These are phyloP conservation scores for Gossypium davidsonii DNA, from an alignment of 441 rosid genomes.

Conservation along the genomic window DNA sequence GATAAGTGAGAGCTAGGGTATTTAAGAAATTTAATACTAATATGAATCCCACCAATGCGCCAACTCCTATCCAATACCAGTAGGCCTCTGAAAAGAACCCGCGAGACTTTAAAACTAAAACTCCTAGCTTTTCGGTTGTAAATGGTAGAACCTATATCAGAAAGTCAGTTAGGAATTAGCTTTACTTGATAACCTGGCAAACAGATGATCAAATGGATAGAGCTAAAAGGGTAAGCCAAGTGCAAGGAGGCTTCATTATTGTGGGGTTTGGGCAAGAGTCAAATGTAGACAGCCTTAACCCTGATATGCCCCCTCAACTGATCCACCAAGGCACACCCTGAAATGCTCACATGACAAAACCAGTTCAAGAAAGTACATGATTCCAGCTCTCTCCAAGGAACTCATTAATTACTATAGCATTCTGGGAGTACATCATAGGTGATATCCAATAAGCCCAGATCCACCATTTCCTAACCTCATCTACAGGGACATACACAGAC, in stretches of 20 bases:
- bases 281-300: slow-evolving; percentile 7
- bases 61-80: slow-evolving; percentile 55
- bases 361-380: slow-evolving; percentile 30
- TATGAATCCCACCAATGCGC: slow-evolving; percentile 29
- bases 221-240: neutral
- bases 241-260: neutral
- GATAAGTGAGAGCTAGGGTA: slow-evolving; percentile 34
- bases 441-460: slow-evolving; percentile 73
- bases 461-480: slow-evolving; percentile 56
- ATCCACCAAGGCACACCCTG: neutral
- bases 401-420: slow-evolving; percentile 56
- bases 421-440: slow-evolving; percentile 72
- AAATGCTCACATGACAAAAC: neutral
- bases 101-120: slow-evolving; percentile 32
- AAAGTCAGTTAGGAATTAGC: neutral
- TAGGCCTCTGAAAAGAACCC: slow-evolving; percentile 32
- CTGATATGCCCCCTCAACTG: neutral
- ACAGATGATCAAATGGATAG: neutral
- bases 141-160: slow-evolving; percentile 3
- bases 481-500: slow-evolving; percentile 20
- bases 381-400: slow-evolving; percentile 65
- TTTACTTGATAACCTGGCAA: neutral
- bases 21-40: slow-evolving; percentile 27
- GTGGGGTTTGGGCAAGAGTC: slow-evolving; percentile 13
- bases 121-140: slow-evolving; percentile 25